phyloP scores from a whole-genome alignment of 2,329 filamentous ascomycete genomes.

The Penicillium sp. region DNA sequence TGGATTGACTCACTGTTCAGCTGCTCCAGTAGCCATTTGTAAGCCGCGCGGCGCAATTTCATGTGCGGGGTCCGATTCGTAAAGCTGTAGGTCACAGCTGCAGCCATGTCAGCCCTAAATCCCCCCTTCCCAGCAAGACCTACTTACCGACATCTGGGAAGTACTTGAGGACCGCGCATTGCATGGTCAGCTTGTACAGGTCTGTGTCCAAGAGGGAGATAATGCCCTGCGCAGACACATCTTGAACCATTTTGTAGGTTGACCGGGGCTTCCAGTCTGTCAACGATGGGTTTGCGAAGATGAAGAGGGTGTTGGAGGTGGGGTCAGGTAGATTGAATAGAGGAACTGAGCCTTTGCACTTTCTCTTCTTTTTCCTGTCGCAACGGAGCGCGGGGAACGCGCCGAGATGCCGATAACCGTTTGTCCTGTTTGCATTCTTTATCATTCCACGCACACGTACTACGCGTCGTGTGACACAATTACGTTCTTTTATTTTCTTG shows the following conservation, averaged over 20 bases:
- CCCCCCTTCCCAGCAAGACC: neutral
- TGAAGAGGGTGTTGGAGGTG: neutral
- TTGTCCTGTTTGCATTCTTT: constrained; percentile 8
- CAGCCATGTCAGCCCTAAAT: neutral
- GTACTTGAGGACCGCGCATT: constrained; percentile 92
- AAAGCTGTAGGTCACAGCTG: constrained; percentile 83
- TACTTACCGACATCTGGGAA: constrained; percentile 67
- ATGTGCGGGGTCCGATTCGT: constrained; percentile 95
- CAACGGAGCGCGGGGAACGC: constrained; percentile 5
- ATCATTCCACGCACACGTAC: neutral
- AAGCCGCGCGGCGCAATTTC: constrained; percentile 81
- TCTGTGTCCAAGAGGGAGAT: constrained; percentile 81
- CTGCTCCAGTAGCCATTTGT: constrained; percentile 81
- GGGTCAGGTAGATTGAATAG: neutral
- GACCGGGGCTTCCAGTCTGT: constrained; percentile 5
- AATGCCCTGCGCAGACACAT: constrained; percentile 62
- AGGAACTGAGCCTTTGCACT: neutral
- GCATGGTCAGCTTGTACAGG: constrained; percentile 98
- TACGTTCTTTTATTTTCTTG: no score
- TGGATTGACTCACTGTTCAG: constrained; percentile 65
- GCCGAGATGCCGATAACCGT: constrained; percentile 7
- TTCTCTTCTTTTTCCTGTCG: constrained; percentile 1
- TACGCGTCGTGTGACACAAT: neutral
- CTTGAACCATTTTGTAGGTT: constrained; percentile 30
- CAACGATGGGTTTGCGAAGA: neutral